A percentile compares a stretch with the other conserved stretches of the same genome.
phyloP scores from a whole-genome alignment of 225 moss, liverwort and hornwort species.

The Thuidium tamariscinum region DNA sequence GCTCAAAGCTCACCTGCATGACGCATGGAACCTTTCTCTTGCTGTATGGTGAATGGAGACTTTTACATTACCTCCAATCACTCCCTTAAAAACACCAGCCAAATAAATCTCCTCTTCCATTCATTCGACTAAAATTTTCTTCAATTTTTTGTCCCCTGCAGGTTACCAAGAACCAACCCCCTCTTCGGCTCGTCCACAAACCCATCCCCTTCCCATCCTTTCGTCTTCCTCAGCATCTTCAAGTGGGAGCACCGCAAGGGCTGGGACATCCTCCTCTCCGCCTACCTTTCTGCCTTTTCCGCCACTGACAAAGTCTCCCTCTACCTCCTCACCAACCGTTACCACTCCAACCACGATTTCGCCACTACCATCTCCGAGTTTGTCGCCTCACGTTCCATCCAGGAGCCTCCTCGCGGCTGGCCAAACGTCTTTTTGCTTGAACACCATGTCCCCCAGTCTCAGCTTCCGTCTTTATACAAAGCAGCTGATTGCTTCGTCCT shows the following conservation, averaged over 20 bases:
- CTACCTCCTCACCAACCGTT: constrained; percentile 41
- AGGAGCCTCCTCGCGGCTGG: constrained; percentile 9
- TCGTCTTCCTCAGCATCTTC: constrained; percentile 42
- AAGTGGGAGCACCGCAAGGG: constrained; percentile 56
- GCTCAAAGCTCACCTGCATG: not conserved
- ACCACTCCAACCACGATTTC: constrained; percentile 22
- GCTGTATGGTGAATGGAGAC: not conserved
- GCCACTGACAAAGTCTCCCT: constrained; percentile 27
- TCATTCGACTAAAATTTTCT: not conserved
- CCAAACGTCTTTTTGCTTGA: constrained; percentile 21
- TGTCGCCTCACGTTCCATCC: not conserved
- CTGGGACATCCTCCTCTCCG: constrained; percentile 41
- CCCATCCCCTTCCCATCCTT: not conserved
- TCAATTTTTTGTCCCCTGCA: not conserved
- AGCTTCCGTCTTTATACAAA: constrained; percentile 26
- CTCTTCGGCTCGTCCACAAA: not conserved
- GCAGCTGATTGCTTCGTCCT: constrained; percentile 34
- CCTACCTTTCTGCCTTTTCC: constrained; percentile 34
- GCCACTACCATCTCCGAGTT: constrained; percentile 13
- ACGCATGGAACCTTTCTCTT: not conserved
- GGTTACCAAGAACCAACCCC: not conserved
- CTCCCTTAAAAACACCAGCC: not conserved
- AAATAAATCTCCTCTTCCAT: not conserved
- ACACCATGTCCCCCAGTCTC: constrained; percentile 23
- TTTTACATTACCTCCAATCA: not conserved